Conservation (phyloP, 441 rosid species). For the Sinapis alba region DNA sequence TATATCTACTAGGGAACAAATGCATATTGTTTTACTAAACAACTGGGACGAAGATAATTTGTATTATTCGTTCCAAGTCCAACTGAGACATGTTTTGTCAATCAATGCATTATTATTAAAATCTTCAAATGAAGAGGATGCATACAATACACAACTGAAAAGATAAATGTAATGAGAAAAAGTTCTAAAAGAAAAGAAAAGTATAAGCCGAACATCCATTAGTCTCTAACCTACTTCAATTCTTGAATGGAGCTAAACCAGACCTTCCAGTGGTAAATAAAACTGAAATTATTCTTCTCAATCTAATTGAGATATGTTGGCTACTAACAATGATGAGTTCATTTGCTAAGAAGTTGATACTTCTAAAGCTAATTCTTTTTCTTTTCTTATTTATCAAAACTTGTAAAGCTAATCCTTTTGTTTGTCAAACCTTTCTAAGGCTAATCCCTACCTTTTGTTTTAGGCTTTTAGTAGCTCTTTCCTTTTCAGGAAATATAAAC, state of each 20-base stretch:
- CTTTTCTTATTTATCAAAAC: not conserved
- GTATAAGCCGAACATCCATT: not conserved
- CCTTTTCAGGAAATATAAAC: constrained; percentile 30
- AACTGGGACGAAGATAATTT: not conserved
- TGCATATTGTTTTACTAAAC: not conserved
- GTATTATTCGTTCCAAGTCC: not conserved
- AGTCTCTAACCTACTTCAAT: not conserved
- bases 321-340: not conserved
- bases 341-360: not conserved
- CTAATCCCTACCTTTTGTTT: constrained; percentile 16
- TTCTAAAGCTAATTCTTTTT: not conserved
- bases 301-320: not conserved
- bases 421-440: not conserved
- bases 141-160: not conserved
- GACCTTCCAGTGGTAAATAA: not conserved
- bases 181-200: not conserved
- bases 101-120: not conserved
- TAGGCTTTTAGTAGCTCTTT: constrained; percentile 9
- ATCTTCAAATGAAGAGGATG: not conserved
- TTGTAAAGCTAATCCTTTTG: not conserved
- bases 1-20: not conserved
- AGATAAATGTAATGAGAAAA: not conserved
- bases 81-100: not conserved
- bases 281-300: not conserved
- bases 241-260: not conserved